A percentile compares a stretch with the other conserved stretches of the same genome.
Evolutionary conservation across 2,329 filamentous ascomycete species (phyloP).

Genomic region (Chalaropsis thielavioides): DNA sequence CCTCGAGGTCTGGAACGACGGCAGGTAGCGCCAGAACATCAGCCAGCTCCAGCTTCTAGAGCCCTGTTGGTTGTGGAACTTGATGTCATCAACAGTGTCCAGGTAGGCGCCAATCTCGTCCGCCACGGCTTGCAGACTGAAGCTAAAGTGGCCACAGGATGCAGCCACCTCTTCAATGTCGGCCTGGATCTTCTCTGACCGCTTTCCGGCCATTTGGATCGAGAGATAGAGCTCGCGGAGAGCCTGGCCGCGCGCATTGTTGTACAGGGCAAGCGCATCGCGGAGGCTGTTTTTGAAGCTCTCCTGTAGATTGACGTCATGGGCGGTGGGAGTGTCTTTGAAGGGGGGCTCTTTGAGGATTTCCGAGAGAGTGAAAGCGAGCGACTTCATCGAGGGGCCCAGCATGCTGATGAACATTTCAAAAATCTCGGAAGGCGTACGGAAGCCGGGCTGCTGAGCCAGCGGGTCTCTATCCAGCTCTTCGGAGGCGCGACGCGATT

Average conservation of each 20-base stretch:
- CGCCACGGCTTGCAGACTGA: constrained; percentile 77
- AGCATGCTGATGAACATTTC: constrained; percentile 76
- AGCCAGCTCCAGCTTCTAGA: constrained; percentile 80
- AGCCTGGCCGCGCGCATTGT: constrained; percentile 58
- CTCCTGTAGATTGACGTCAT: constrained; percentile 59
- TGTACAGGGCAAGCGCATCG: constrained; percentile 69
- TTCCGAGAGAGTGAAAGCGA: constrained; percentile 81
- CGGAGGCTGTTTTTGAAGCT: constrained; percentile 67
- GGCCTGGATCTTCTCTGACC: constrained; percentile 63
- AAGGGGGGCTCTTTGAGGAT: constrained; percentile 82
- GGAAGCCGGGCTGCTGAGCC: constrained; percentile 28
- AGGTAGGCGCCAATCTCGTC: constrained; percentile 78
- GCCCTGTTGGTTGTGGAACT: constrained; percentile 16
- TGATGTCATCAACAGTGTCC: constrained; percentile 66
- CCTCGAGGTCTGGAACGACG: constrained; percentile 19
- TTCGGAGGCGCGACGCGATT: constrained; percentile 11
- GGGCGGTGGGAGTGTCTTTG: constrained; percentile 46
- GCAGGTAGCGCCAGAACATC: constrained; percentile 51
- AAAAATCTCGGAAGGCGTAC: constrained; percentile 70
- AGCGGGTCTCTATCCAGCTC: constrained; percentile 12
- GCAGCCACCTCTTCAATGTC: constrained; percentile 95
- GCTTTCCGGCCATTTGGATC: constrained; percentile 54
- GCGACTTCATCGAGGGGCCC: constrained; percentile 87
- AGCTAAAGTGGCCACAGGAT: constrained; percentile 94
- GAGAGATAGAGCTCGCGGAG: constrained; percentile 66